These are phyloP conservation scores for Macrophomina phaseolina DNA, from an alignment of 2,329 filamentous ascomycete genomes.

Conservation along the genomic window DNA sequence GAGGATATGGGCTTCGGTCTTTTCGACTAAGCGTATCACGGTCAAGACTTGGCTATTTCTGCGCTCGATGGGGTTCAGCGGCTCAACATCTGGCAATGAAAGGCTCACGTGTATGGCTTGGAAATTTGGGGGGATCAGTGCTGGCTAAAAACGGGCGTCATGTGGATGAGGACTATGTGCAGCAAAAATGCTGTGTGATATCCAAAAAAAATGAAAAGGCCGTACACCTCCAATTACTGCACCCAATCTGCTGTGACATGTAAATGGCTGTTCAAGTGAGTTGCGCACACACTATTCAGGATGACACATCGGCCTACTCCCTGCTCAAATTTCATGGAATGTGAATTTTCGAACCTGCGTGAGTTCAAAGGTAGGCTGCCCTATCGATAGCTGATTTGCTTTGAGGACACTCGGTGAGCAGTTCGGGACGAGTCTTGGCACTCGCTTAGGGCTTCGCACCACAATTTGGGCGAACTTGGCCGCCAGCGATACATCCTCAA, in stretches of 20 bases:
- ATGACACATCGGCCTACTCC: too few species aligned
- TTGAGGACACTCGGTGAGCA: neutral
- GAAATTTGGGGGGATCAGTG: conserved; percentile 43
- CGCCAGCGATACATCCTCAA: conserved; percentile 38
- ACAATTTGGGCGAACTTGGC: conserved; percentile 23
- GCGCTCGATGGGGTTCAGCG: conserved; percentile 33
- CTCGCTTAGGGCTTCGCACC: conserved; percentile 27
- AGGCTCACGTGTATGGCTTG: conserved; percentile 24
- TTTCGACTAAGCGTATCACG: conserved; percentile 62
- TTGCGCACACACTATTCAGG: too few species aligned
- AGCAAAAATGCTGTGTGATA: conserved; percentile 26
- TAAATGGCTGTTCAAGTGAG: neutral
- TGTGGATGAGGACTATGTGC: conserved; percentile 11
- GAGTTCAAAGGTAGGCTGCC: neutral
- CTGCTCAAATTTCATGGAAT: neutral
- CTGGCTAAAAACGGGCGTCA: conserved; percentile 34
- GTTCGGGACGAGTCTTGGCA: conserved; percentile 25
- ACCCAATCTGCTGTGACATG: neutral
- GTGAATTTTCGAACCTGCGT: too few species aligned
- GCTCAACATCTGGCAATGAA: neutral
- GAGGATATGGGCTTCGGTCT: conserved; percentile 79
- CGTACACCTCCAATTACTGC: conserved; percentile 20
- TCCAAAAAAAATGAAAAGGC: conserved; percentile 22
- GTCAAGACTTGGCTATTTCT: conserved; percentile 38
- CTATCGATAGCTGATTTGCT: conserved; percentile 8